Base-by-base conservation (phyloP, 768 basidiomycete species). In the Russula sp. region DNA sequence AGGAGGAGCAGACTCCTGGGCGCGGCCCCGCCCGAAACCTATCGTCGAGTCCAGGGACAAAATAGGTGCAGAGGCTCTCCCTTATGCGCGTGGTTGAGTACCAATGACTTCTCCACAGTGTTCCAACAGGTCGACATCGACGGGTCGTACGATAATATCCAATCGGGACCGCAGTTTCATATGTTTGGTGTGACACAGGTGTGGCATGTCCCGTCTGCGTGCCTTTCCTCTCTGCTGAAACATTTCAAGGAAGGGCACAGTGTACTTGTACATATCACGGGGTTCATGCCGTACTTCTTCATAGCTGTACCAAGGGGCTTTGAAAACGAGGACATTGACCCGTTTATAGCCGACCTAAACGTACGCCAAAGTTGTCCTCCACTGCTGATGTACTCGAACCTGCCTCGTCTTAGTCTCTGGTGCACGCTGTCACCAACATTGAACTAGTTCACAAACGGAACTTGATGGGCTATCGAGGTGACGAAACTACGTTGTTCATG, bases 111-210 rank as follows among this genome's bases (percentile, higher is more conserved):
- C 9, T 29, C 5, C 38, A 10, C 61, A 95, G 93, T 89, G 18
- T 98, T 98, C 69, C 97, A 99, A 72, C 97, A 98, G 73, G 95
- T 96, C 61, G 97, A 98, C 65, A 80, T 98, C 8, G 93, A 96
- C 65, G 81, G 86, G 59, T 79, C 85, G 13, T 74, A 74, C 5
- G 80, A 81, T 36, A 69, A 69, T 7, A 71, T 70, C 4, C 74
- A 75, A 2, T 77, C 78, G 9, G 74, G 67, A 11, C 74, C 84
- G 5, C 73, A 75, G 58, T 68, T 84, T 16, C 80, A 93, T 53
- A 84, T 98, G 78, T 98, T 87, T 72, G 97, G 97, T 41, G 89
- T 98, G 8, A 98, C 93, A 2, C 79, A 94, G 78, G 93, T 90
- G 54, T 43, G 73, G 63, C 5, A 11, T 64, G 11, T 9, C 39